Base-by-base conservation (phyloP, 768 basidiomycete species). In the Saitozyma podzolica region DNA sequence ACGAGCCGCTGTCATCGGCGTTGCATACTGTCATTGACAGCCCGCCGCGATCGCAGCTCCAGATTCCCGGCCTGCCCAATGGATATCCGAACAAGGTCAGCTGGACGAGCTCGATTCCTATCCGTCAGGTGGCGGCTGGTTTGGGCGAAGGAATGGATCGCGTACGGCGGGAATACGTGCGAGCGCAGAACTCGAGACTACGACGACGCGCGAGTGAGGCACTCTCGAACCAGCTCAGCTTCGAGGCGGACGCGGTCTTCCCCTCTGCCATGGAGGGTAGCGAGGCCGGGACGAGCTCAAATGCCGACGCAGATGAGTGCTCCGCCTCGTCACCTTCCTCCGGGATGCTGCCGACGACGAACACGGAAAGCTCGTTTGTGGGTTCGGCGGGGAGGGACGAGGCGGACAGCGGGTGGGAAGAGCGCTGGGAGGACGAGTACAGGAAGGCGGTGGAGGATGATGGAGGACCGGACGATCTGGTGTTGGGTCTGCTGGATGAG, bases 31-130 rank as follows among this genome's bases (percentile, higher is more conserved):
- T 84, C 9, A 82, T 92, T 40, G 85, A 85, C 42, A 82, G 82
- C 20, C 81, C 75, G 16, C 64, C 72, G 49, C 72, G 80, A 17
- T 78, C 59, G 1, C 76, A 79, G 40, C 81, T 82, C 0, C 83
- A 86, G 40, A 83, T 92, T 1, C 92, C 92, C 0, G 90, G 90
- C 86, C 83, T 88, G 43, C 91, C 91, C 0, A 93, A 93, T 66
- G 90, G 90, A 11, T 51, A 61, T 29, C 70, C 72, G 2, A 41
- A 45, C 3, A 40, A 62, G 39, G 52, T 50, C 53, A 64, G 64
- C 29, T 69, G 67, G 58, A 40, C 41, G 1, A 40, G 53, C 17
- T 54, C 66, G 39, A 71, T 74, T 20, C 74, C 74, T 9, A 70
- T 71, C 62, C 59, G 70, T 47, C 62, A 62, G 41, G 73, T 73